Percentiles rank a stretch among this genome's conserved stretches.
Evolutionary conservation across 805 yeast species (phyloP).

Genomic region (Jamesozyma gamospora): DNA sequence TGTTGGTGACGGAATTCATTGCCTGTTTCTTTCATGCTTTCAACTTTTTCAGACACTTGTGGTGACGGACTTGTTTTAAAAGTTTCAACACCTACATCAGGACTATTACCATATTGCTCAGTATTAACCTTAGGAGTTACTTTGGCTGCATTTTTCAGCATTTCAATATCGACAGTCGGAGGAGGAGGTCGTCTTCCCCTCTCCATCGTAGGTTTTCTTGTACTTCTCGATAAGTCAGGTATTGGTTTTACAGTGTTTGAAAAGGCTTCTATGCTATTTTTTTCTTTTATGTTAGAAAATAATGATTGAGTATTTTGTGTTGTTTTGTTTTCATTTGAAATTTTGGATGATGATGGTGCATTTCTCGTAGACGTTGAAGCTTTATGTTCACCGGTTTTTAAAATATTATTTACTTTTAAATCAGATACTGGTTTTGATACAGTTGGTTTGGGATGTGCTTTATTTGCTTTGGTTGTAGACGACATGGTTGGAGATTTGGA

Average conservation of each 20-base stretch:
- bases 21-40: background rate
- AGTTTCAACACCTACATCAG: background rate
- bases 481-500: background rate
- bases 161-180: constrained; percentile 15
- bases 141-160: constrained; percentile 3
- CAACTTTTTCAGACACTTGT: background rate
- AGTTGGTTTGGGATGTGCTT: too few species aligned
- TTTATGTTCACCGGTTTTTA: too few species aligned
- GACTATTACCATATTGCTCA: background rate
- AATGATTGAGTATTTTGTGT: too few species aligned
- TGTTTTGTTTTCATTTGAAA: too few species aligned
- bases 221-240: background rate
- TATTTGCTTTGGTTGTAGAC: background rate
- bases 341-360: too few species aligned
- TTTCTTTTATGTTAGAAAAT: too few species aligned
- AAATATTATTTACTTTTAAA: too few species aligned
- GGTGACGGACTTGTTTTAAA: background rate
- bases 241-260: background rate
- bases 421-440: too few species aligned
- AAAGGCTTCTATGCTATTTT: too few species aligned
- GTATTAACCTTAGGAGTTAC: background rate
- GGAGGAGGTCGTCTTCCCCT: constrained; percentile 17
- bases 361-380: too few species aligned
- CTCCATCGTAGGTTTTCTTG: background rate
- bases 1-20: constrained; percentile 6